phyloP scores from a whole-genome alignment of 2,329 filamentous ascomycete species.

The Epicoccum sorghinum region DNA sequence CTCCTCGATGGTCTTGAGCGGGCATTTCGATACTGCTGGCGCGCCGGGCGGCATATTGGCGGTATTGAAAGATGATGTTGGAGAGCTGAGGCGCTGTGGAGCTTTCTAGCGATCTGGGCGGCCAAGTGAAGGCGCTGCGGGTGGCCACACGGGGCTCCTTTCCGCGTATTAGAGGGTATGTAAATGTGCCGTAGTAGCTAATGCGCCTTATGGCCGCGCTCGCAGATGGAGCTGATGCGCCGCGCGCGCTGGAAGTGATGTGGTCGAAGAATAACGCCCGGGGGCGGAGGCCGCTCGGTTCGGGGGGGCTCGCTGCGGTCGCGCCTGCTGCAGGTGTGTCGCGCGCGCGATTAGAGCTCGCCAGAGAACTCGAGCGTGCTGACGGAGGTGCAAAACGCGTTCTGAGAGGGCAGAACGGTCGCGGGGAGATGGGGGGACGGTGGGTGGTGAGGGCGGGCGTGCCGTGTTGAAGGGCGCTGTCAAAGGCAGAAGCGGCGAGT shows the following conservation, averaged over 20 bases:
- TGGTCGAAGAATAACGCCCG: slow-evolving; percentile 33
- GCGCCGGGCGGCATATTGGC: slow-evolving; percentile 80
- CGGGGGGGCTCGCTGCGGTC: slow-evolving; percentile 34
- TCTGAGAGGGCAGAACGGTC: slow-evolving; percentile 39
- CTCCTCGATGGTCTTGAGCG: slow-evolving; percentile 96
- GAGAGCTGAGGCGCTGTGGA: slow-evolving; percentile 12
- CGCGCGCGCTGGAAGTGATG: slow-evolving; percentile 41
- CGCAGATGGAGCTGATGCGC: slow-evolving; percentile 35
- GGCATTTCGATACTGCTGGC: slow-evolving; percentile 71
- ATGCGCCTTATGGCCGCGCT: slow-evolving; percentile 19
- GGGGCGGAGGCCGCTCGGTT: slow-evolving; percentile 39
- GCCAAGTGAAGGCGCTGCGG: slow-evolving; percentile 26
- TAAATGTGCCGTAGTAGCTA: slow-evolving; percentile 28
- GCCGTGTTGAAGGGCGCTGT: slow-evolving; percentile 18
- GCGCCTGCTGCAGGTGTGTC: slow-evolving; percentile 29
- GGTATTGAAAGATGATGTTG: slow-evolving; percentile 18
- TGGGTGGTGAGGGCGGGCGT: slow-evolving; percentile 34
- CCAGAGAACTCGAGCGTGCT: slow-evolving; percentile 31
- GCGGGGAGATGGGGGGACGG: slow-evolving; percentile 37
- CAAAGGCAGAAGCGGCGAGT: slow-evolving; percentile 17
- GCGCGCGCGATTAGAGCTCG: slow-evolving; percentile 36
- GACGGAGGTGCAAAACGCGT: slow-evolving; percentile 39
- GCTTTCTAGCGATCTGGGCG: slow-evolving; percentile 25
- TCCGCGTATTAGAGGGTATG: slow-evolving; percentile 23
- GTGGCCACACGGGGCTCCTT: slow-evolving; percentile 40